Conservation (phyloP, 805 yeast genomes). For the Blastobotrys peoriensis region DNA sequence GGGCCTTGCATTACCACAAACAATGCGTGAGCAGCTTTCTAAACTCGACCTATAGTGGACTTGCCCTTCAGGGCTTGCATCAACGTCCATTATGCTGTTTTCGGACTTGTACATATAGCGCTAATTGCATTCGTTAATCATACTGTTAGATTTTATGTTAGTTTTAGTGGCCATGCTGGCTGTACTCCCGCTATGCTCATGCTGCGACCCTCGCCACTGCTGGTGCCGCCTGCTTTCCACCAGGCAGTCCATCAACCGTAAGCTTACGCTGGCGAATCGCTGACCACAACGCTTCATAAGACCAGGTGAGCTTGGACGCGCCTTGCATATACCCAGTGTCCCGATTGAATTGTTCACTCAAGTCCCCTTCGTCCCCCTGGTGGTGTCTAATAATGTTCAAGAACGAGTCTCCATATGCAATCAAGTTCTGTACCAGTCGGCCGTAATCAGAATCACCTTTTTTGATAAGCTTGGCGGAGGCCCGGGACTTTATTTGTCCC, state of each 20-base stretch:
- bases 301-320: slow-evolving; percentile 85
- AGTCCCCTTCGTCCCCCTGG: slow-evolving; percentile 53
- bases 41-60: not conserved
- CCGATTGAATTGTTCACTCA: slow-evolving; percentile 86
- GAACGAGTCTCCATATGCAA: slow-evolving; percentile 44
- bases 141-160: too few relatives aligned
- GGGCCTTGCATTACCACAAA: slow-evolving; percentile 67
- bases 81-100: too few relatives aligned
- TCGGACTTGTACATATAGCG: not conserved
- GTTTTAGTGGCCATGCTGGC: too few relatives aligned
- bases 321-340: slow-evolving; percentile 83
- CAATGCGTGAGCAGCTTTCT: slow-evolving; percentile 1
- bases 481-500: not conserved
- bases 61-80: too few relatives aligned
- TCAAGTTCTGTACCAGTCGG: slow-evolving; percentile 17
- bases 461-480: slow-evolving; percentile 6
- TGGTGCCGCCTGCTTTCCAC: too few relatives aligned
- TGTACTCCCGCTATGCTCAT: too few relatives aligned
- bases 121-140: too few relatives aligned
- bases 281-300: slow-evolving; percentile 71
- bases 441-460: slow-evolving; percentile 10
- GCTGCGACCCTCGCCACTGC: too few relatives aligned
- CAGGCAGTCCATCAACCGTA: too few relatives aligned
- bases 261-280: slow-evolving; percentile 32
- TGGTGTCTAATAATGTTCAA: slow-evolving; percentile 42